Conservation (phyloP, 1,284 basidiomycete genomes). For the Paramarasmius palmivorus region DNA sequence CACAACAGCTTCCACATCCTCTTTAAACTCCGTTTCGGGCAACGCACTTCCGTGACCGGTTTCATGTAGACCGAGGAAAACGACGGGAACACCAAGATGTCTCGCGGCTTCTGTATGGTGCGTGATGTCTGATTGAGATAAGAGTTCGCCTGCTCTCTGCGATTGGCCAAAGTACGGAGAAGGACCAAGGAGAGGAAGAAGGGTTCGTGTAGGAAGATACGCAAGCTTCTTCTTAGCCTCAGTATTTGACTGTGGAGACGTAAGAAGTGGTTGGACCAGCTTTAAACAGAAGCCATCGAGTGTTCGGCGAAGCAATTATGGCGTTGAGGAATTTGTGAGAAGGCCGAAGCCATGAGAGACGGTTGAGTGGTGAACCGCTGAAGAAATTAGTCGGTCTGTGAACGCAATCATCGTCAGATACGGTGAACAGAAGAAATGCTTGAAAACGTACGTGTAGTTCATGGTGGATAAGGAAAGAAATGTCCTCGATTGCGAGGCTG, state of each 20-base stretch:
- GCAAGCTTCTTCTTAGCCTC: conserved; percentile 1
- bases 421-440: background rate
- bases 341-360: conserved; percentile 2
- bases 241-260: background rate
- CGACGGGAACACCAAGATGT: conserved; percentile 42
- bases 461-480: conserved; percentile 1
- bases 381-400: background rate
- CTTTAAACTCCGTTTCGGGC: conserved; percentile 62
- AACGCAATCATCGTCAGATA: background rate
- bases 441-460: conserved; percentile 3
- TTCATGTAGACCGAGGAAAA: conserved; percentile 80
- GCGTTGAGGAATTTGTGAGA: conserved; percentile 4
- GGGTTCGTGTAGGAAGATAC: background rate
- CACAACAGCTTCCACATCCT: conserved; percentile 45
- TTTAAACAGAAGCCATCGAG: conserved; percentile 3
- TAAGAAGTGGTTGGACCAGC: conserved; percentile 1
- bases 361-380: background rate
- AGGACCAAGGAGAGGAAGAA: background rate
- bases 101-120: conserved; percentile 22
- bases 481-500: no score
- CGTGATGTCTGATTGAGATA: background rate
- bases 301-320: conserved; percentile 1
- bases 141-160: background rate
- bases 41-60: conserved; percentile 48
- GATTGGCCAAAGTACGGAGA: conserved; percentile 4